Base-by-base conservation (phyloP, 768 basidiomycete genomes). In the Macrolepiota albuminosa region DNA sequence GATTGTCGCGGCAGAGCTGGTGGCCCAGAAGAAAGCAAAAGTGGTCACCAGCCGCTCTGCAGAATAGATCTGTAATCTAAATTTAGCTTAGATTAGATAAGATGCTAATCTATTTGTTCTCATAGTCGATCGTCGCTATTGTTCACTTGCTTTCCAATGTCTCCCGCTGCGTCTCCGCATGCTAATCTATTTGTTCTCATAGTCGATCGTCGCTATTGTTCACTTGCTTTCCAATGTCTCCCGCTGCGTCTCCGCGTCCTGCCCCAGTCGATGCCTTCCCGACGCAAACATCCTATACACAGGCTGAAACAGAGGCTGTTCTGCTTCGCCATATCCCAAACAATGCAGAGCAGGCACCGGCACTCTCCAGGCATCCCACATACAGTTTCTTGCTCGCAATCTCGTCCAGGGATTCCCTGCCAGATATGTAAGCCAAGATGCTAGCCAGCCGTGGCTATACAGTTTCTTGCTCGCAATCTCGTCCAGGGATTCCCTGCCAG, bases 371-470 rank as follows among this genome's bases (percentile, higher is more conserved):
- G 80, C 82, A 46, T 70, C 77, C 2, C 95, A 97, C 69, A 75
- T 94, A 64, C 83, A 88, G 61, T 96, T 84, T 68, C 82, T 96
- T 26, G 78, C 85, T 1, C 79, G 86, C 29, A 84, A 87, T 62
- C 79, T 93, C 56, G 68, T 86, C 8, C 89, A 93, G 68, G 86
- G 92, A 2, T 89, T 98, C 47, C 93, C 95, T 0, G 76, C 79
- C 11, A 79, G 86, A 57, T 98, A 93, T 70, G 80, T 78, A 21
- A 86, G 85, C 49, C 89, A 98, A 67, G 97, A 98, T 70, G 95
- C 96, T 0, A 95, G 92, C 64, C 88, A 96, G 66, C 91, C 97
- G 0, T 98, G 97, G 97, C 76, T 98, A 33, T 70, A 64, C 83
- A 88, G 61, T 96, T 84, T 68, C 82, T 96, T 26, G 78, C 85